Evolutionary conservation across 2,329 filamentous ascomycete genomes (phyloP), one percentile per base, ranked within the genome.

Genomic region (Aulographum hederae): DNA sequence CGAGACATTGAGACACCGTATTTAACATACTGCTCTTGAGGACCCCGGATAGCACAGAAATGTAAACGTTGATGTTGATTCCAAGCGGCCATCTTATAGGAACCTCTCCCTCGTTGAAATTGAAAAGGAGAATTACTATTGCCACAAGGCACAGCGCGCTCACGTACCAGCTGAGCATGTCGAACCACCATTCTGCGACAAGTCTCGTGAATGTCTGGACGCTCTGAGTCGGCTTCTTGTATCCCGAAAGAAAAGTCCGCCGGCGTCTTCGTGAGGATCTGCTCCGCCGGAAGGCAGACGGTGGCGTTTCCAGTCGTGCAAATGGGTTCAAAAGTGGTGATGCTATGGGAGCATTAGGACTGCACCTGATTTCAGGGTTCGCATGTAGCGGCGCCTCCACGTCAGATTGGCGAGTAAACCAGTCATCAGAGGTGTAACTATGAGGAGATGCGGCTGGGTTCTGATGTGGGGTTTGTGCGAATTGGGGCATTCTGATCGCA

Each of bases 71-170:
- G 14, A 28, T n/a, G 6, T 6, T 28, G 26, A 28, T n/a, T 6
- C 26, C 26, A 16, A 50, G 36, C 0, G 48, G 44, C 48, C 51
- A 53, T 43, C 45, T 47, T 37, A 52, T n/a, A n/a, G n/a, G n/a
- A n/a, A n/a, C n/a, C n/a, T n/a, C n/a, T n/a, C n/a, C n/a, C n/a
- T n/a, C n/a, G n/a, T n/a, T n/a, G n/a, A n/a, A n/a, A n/a, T n/a
- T n/a, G n/a, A n/a, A n/a, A n/a, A n/a, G n/a, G n/a, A n/a, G n/a
- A n/a, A n/a, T n/a, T n/a, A n/a, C n/a, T n/a, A n/a, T n/a, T n/a
- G n/a, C n/a, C n/a, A n/a, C n/a, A 23, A 23, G 20, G 20, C 20
- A 23, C 6, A 23, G 6, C 6, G 20, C 20, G 20, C 20, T 23
- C 6, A 23, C 20, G 20, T 23, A 23, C 20, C 20, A 23, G n/a